These are phyloP conservation scores for Brassica carinata DNA, from an alignment of 345 rosid species.

Conservation along the genomic window DNA sequence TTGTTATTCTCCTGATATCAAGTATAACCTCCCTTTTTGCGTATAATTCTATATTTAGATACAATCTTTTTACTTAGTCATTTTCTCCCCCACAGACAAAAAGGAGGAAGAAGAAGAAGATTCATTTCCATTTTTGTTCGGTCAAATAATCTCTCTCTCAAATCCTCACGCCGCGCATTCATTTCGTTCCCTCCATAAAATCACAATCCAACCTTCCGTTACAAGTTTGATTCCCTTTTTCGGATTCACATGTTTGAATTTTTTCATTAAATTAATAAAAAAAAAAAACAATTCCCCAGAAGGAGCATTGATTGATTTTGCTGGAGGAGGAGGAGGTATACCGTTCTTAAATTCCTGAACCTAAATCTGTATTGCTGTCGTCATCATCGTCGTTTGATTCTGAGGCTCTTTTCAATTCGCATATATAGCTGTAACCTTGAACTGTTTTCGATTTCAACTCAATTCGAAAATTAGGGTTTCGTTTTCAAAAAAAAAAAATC, in stretches of 20 bases:
- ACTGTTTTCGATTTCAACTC: slow-evolving; percentile 11
- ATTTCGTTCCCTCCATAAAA: slow-evolving; percentile 38
- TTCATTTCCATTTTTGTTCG: slow-evolving; percentile 27
- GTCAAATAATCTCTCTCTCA: not conserved
- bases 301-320: slow-evolving; percentile 25
- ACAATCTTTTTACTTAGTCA: slow-evolving; percentile 26
- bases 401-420: not conserved
- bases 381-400: slow-evolving; percentile 23
- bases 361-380: not conserved
- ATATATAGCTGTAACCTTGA: not conserved
- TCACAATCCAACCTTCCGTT: slow-evolving; percentile 41
- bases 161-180: slow-evolving; percentile 29
- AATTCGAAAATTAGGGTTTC: slow-evolving; percentile 27
- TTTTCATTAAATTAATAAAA: not conserved
- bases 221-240: slow-evolving; percentile 16
- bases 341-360: slow-evolving; percentile 4
- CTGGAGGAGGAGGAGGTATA: slow-evolving; percentile 19
- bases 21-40: slow-evolving; percentile 40
- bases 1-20: slow-evolving; percentile 37
- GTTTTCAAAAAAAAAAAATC: not conserved
- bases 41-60: slow-evolving; percentile 38
- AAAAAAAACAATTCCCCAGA: not conserved
- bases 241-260: slow-evolving; percentile 20
- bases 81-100: slow-evolving; percentile 24
- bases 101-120: not conserved